Base-by-base conservation (phyloP, 2,329 filamentous ascomycete species). In the Phialophora verrucosa region DNA sequence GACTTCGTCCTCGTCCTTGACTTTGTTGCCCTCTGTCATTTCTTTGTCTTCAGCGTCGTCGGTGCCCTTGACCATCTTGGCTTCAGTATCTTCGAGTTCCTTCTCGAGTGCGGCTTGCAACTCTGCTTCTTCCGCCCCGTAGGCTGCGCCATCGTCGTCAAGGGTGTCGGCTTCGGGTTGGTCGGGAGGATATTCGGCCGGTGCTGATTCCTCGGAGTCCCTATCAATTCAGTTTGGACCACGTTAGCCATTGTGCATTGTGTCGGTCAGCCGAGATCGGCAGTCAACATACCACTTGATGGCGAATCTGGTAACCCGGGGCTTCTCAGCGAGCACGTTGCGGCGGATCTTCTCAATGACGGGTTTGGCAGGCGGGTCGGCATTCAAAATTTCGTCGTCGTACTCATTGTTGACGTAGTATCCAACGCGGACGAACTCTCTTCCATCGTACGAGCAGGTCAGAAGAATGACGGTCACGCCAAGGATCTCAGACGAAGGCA, bases 331-430 rank as follows among this genome's bases (percentile, higher is more conserved):
- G 44, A 99, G 87, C 59, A 99, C 91, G 76, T 96, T 97, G 73
- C 96, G 90, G 72, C 88, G 88, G 70, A 99, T 92, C 75, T 93
- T 92, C 78, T 99, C 96, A 71, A 98, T 90, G 73, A 96, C 85
- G 47, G 93, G 93, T 83, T 97, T 97, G 65, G 92, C 85, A 6
- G 95, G 95, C 10, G 95, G 95, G 74, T 98, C 93, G 56, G 90
- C 88, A 74, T 88, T 90, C 70, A 99, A 86, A 78, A 96, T 92
- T 75, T 96, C 92, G 29, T 91, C 91, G 73, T 96, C 92, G 79
- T 99, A 99, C 80, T 99, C 96, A 75, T 99, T 99, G 85, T 98
- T 99, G 75, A 99, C 95, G 74, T 99, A 99, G 86, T 99, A 99
- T 69, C 95, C 95, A 50, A 99, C 94, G 72, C 95, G 93, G 47